phyloP scores from a whole-genome alignment of 805 yeast species.

The Candida maltosa region DNA sequence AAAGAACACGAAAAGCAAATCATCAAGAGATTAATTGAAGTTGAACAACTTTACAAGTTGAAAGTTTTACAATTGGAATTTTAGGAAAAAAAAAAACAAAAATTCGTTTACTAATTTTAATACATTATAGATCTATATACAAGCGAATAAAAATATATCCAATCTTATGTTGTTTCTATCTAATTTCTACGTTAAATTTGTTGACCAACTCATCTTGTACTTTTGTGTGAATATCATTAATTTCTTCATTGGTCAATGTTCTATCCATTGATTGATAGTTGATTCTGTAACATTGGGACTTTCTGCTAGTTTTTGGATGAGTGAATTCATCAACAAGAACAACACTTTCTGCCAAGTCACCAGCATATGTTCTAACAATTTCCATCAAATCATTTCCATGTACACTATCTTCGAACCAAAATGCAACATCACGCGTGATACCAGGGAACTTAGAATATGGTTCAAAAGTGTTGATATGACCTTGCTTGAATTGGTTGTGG shows the following conservation, averaged over 20 bases:
- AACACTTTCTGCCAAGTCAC: slow-evolving; percentile 87
- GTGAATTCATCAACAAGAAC: slow-evolving; percentile 73
- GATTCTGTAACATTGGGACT: slow-evolving; percentile 83
- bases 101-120: too few species aligned
- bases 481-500: slow-evolving; percentile 62
- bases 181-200: slow-evolving; percentile 56
- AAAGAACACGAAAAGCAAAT: slow-evolving; percentile 1
- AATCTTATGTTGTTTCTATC: slow-evolving; percentile 16
- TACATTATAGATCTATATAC: too few species aligned
- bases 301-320: slow-evolving; percentile 77
- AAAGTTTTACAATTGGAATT: neutral
- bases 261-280: slow-evolving; percentile 96
- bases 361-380: slow-evolving; percentile 77
- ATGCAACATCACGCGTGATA: slow-evolving; percentile 81
- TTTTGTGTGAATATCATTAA: slow-evolving; percentile 66
- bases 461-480: slow-evolving; percentile 65
- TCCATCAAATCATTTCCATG: slow-evolving; percentile 96
- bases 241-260: slow-evolving; percentile 79
- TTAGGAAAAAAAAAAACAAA: neutral
- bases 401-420: slow-evolving; percentile 63
- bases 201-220: slow-evolving; percentile 58
- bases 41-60: slow-evolving; percentile 3
- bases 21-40: neutral
- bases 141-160: neutral
- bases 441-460: slow-evolving; percentile 93